Evolutionary conservation across 768 basidiomycete genomes (phyloP), one percentile per base, ranked within the genome.

Genomic region (Pleurotus sapidus): DNA sequence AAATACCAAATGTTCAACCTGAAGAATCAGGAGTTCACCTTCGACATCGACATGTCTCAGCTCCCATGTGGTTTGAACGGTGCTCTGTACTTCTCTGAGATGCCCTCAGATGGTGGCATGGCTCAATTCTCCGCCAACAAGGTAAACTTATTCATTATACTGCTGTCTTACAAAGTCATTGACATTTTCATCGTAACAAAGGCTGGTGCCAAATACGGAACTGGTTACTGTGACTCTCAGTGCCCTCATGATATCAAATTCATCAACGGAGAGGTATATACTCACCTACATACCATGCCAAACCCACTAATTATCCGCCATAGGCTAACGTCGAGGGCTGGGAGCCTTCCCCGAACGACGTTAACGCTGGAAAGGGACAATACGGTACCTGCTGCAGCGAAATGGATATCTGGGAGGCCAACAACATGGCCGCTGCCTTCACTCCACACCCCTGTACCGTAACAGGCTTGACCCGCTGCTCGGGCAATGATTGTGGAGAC

Each of bases 41-140:
- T 80, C 65, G 77, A 78, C 65, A 76, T 80, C 64, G 77, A 80
- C 64, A 68, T 80, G 57, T 75, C 77, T 58, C 68, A 76, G 55
- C 76, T 80, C 51, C 73, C 72, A n/a, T 79, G 77, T 63, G 77
- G 77, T 59, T 75, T 86, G 64, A 86, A 86, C 67, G 84, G 80
- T 62, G 25, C 34, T 23, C 20, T 45, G 1, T 79, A 79, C 70
- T 76, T 79, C 67, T 64, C 67, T 43, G 69, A 75, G 64, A 79
- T 79, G 77, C 74, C 70, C 60, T 67, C 73, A 5, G 76, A 77
- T 61, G 76, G 76, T 68, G 76, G 76, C 40, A 54, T 66, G 60
- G 57, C 74, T 57, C 69, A 68, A 62, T 74, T 67, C 70, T 59
- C 75, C 39, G 67, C 43, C 65, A 77, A 78, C 71, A 74, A 73